Percentiles rank a stretch among this genome's conserved stretches.
Evolutionary conservation across 2,329 filamentous ascomycete species (phyloP).

Genomic region (Chaetomiaceae sp.): DNA sequence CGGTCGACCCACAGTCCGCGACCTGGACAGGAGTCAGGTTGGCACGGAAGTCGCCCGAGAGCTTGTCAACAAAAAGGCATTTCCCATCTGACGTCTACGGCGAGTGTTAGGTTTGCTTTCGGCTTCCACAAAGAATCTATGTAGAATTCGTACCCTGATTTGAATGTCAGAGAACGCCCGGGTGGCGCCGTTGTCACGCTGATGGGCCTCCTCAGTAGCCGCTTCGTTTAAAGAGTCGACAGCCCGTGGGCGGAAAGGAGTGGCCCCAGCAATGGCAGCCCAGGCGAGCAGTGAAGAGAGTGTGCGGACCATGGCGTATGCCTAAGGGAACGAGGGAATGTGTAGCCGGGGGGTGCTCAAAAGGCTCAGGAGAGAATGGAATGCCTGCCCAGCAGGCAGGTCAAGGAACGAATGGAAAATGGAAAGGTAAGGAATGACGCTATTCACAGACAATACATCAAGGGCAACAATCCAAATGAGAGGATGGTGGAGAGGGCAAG

Average conservation of each 20-base stretch:
- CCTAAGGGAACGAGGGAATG: background rate
- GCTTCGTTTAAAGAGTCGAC: slow-evolving; percentile 41
- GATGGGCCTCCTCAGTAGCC: slow-evolving; percentile 43
- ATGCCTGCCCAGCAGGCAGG: slow-evolving; percentile 34
- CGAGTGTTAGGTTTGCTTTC: too few relatives aligned
- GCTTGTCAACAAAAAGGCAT: slow-evolving; percentile 44
- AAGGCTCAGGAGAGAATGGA: slow-evolving; percentile 25
- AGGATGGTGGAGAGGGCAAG: background rate
- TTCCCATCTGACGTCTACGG: slow-evolving; percentile 39
- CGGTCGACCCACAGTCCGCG: slow-evolving; percentile 39
- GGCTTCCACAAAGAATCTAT: too few relatives aligned
- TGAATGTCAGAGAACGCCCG: slow-evolving; percentile 42
- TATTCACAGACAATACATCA: slow-evolving; percentile 24
- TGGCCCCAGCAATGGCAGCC: slow-evolving; percentile 29
- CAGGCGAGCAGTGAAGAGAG: slow-evolving; percentile 28
- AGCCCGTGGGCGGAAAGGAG: slow-evolving; percentile 31
- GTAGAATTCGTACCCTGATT: slow-evolving; percentile 33
- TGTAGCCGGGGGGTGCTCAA: slow-evolving; percentile 2
- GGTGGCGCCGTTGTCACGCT: slow-evolving; percentile 41
- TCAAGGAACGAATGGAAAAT: slow-evolving; percentile 21
- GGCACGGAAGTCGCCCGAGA: slow-evolving; percentile 46
- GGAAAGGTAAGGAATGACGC: slow-evolving; percentile 21
- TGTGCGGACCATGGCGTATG: slow-evolving; percentile 24
- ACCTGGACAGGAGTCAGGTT: slow-evolving; percentile 46
- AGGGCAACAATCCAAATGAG: slow-evolving; percentile 6